Conservation (phyloP, 192 early-diverging fungal species). For the Umbelopsis vinacea region DNA sequence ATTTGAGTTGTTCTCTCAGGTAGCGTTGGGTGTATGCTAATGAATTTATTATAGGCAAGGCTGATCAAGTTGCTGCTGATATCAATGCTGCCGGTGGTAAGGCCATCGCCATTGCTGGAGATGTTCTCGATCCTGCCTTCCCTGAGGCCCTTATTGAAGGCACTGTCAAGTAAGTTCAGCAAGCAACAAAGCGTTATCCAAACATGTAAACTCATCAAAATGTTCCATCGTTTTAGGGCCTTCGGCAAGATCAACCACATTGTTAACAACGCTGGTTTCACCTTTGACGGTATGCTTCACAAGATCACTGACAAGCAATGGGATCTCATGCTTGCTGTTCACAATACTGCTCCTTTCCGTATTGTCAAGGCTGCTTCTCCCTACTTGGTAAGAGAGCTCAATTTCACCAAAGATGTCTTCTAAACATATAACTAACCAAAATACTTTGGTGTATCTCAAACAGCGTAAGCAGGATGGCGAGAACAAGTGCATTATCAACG, state of each 20-base stretch:
- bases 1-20: background rate
- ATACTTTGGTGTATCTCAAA: background rate
- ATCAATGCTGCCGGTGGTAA: slow-evolving; percentile 79
- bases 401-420: too few species aligned
- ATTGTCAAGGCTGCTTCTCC: slow-evolving; percentile 61
- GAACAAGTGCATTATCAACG: slow-evolving; percentile 59
- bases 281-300: slow-evolving; percentile 91
- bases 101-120: slow-evolving; percentile 80
- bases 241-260: slow-evolving; percentile 83
- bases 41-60: slow-evolving; percentile 51
- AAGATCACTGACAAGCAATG: slow-evolving; percentile 92
- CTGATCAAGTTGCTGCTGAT: slow-evolving; percentile 84
- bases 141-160: slow-evolving; percentile 58
- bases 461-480: slow-evolving; percentile 59
- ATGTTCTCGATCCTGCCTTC: slow-evolving; percentile 60
- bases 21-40: too few species aligned
- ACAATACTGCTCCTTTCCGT: slow-evolving; percentile 68
- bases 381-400: slow-evolving; percentile 40
- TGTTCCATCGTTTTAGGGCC: slow-evolving; percentile 43
- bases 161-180: slow-evolving; percentile 50
- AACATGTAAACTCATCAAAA: background rate
- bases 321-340: slow-evolving; percentile 82
- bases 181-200: background rate
- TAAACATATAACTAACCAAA: background rate
- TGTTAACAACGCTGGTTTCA: slow-evolving; percentile 97